Evolutionary conservation across 257 asterid species (phyloP).

Genomic region (Thymus mandschuricus): DNA sequence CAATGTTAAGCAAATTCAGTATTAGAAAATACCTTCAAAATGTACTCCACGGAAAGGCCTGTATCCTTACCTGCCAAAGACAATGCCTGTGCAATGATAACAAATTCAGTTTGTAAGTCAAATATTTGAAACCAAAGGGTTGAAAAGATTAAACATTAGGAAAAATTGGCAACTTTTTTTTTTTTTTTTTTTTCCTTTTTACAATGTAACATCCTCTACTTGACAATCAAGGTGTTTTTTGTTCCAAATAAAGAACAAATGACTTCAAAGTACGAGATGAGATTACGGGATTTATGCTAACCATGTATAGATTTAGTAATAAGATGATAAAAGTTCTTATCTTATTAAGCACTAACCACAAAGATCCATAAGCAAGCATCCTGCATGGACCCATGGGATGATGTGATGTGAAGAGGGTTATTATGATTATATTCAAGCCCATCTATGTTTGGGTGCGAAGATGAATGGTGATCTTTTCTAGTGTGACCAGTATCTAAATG

Average conservation of each 20-base stretch:
- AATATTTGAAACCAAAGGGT: not conserved
- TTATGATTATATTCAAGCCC: too few relatives aligned
- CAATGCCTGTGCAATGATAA: conserved; percentile 61
- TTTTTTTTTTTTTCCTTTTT: not conserved
- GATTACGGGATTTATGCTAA: not conserved
- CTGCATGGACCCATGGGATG: too few relatives aligned
- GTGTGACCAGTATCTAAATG: too few relatives aligned
- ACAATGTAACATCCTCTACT: not conserved
- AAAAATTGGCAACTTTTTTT: not conserved
- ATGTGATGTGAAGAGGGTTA: too few relatives aligned
- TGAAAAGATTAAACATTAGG: not conserved
- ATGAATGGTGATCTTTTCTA: too few relatives aligned
- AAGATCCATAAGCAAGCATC: not conserved
- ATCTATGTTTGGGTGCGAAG: too few relatives aligned
- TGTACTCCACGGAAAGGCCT: conserved; percentile 81
- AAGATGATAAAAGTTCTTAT: not conserved
- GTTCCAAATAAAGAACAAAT: not conserved
- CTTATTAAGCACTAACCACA: not conserved
- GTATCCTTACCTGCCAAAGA: conserved; percentile 88
- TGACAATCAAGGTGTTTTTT: not conserved
- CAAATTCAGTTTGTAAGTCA: not conserved
- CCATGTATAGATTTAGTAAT: not conserved
- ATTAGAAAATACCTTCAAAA: conserved; percentile 73
- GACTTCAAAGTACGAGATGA: not conserved
- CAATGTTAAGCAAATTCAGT: not conserved